A percentile compares a stretch with the other conserved stretches of the same genome.
Evolutionary conservation across 495 filamentous ascomycete species (phyloP).

Genomic region (Pseudevernia furfuracea): DNA sequence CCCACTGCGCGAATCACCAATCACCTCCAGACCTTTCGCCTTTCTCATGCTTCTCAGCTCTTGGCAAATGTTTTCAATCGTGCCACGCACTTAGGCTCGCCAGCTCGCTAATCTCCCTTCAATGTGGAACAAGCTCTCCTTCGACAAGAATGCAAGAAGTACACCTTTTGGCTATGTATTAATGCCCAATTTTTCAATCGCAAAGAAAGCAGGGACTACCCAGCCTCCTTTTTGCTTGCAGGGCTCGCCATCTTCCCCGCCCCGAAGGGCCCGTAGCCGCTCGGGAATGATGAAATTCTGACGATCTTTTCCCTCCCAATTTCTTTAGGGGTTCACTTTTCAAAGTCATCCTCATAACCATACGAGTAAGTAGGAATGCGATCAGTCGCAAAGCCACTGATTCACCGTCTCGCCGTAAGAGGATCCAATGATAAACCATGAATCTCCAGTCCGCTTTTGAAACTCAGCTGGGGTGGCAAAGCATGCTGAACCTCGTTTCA

Average conservation of each 20-base stretch:
- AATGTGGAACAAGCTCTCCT: neutral
- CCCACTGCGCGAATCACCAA: neutral
- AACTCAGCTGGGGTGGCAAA: neutral
- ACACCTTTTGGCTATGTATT: conserved; percentile 2
- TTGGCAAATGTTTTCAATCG: too few species aligned
- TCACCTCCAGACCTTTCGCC: neutral
- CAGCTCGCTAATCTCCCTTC: too few species aligned
- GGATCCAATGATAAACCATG: neutral
- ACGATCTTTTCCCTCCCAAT: neutral
- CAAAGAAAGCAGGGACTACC: conserved; percentile 6
- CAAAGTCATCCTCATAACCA: neutral
- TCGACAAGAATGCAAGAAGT: neutral
- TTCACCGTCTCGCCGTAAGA: neutral
- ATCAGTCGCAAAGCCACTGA: neutral
- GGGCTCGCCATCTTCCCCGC: conserved; percentile 1
- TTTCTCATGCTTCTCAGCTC: neutral
- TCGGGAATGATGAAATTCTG: conserved; percentile 3
- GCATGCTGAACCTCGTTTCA: neutral
- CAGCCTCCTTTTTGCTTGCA: neutral
- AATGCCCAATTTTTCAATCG: conserved; percentile 1
- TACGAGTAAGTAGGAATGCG: neutral
- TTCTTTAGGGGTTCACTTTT: neutral
- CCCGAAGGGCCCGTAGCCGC: conserved; percentile 5
- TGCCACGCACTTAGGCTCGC: too few species aligned
- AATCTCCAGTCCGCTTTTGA: neutral